Conservation (phyloP, 2,329 filamentous ascomycete species). For the Cordyceps fumosorosea region DNA sequence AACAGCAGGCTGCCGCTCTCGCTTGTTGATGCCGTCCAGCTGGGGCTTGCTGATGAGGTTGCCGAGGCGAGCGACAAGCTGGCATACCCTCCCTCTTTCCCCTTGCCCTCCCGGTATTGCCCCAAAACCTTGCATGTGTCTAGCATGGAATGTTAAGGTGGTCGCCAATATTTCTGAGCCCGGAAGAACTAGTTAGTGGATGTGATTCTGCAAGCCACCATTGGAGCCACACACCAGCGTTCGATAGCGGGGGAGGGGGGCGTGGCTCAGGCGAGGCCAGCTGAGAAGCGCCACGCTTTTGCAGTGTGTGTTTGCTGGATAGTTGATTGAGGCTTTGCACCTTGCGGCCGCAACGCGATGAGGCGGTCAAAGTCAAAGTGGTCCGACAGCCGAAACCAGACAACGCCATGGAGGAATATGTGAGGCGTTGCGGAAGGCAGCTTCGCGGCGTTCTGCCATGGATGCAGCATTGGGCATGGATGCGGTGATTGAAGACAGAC, state of each 20-base stretch:
- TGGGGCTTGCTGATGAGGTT: constrained; percentile 6
- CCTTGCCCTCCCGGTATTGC: not conserved
- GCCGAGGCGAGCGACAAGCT: not conserved
- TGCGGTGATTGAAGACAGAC: too few relatives aligned
- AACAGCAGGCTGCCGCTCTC: not conserved
- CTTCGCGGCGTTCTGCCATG: not conserved
- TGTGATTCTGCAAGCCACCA: constrained; percentile 1
- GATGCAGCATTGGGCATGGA: not conserved
- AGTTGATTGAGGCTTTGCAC: not conserved
- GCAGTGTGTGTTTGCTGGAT: not conserved
- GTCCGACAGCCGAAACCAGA: too few relatives aligned
- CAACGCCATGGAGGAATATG: too few relatives aligned
- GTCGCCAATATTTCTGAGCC: not conserved
- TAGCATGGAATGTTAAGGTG: not conserved
- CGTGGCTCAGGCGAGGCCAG: constrained; percentile 3
- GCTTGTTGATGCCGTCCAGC: not conserved
- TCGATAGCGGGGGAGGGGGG: not conserved
- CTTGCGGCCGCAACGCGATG: not conserved
- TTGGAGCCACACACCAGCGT: not conserved
- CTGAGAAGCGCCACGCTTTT: constrained; percentile 4
- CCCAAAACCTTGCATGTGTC: not conserved
- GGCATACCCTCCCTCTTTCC: not conserved
- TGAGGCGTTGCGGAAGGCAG: too few relatives aligned
- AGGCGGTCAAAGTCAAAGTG: not conserved
- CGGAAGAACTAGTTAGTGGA: not conserved